A percentile compares a stretch with the other conserved stretches of the same genome.
Evolutionary conservation across 352 stramenopile genomes (phyloP).

Genomic region (Globisporangium iwayamae): DNA sequence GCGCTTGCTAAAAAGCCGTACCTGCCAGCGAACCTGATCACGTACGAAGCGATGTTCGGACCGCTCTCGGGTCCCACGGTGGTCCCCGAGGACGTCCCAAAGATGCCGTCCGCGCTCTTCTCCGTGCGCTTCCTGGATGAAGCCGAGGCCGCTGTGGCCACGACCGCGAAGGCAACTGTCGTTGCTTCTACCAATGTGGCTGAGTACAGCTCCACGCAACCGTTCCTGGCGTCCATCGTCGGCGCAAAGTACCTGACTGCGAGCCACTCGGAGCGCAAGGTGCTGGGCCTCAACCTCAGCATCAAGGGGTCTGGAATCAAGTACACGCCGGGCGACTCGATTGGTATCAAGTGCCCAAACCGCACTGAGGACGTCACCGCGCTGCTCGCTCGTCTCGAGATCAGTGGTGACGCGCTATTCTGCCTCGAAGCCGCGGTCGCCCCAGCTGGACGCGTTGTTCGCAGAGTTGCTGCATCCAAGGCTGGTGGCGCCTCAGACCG

Average conservation of each 20-base stretch:
- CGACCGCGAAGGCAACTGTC: background rate
- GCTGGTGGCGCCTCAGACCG: slow-evolving; percentile 30
- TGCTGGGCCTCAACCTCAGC: slow-evolving; percentile 53
- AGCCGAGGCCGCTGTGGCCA: background rate
- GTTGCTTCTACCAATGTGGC: background rate
- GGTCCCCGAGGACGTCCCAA: slow-evolving; percentile 43
- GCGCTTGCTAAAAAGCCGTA: slow-evolving; percentile 12
- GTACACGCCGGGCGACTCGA: slow-evolving; percentile 81
- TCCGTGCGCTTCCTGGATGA: slow-evolving; percentile 35
- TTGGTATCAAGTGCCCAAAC: slow-evolving; percentile 86
- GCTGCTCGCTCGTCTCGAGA: slow-evolving; percentile 48
- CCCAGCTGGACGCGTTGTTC: slow-evolving; percentile 18
- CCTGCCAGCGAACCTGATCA: slow-evolving; percentile 41
- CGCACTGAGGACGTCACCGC: slow-evolving; percentile 54
- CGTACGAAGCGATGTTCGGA: slow-evolving; percentile 64
- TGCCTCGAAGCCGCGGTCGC: slow-evolving; percentile 27
- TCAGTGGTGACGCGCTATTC: slow-evolving; percentile 34
- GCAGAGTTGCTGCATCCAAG: slow-evolving; percentile 17
- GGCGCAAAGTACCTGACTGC: slow-evolving; percentile 52
- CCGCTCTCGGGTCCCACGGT: slow-evolving; percentile 30
- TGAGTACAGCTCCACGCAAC: slow-evolving; percentile 45
- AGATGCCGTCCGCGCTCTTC: slow-evolving; percentile 51
- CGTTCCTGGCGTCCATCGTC: slow-evolving; percentile 41
- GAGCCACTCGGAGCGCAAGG: slow-evolving; percentile 43
- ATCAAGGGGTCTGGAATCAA: slow-evolving; percentile 41